A percentile compares a stretch with the other conserved stretches of the same genome.
These are phyloP conservation scores for Leishmania martiniquensis DNA, from an alignment of 208 protist genomes.

Conservation along the genomic window DNA sequence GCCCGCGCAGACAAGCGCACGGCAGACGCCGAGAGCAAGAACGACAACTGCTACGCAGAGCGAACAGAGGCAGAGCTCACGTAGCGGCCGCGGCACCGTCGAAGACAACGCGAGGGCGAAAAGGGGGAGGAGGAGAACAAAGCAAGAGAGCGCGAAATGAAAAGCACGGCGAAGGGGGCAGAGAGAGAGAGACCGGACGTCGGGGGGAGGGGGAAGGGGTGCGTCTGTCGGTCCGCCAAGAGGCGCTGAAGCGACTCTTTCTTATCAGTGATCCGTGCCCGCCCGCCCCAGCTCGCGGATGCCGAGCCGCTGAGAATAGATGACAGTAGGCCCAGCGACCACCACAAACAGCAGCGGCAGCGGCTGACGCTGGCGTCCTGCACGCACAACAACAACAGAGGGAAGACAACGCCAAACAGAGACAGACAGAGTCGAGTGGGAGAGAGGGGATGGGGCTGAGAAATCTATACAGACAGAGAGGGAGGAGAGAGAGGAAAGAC, in stretches of 20 bases:
- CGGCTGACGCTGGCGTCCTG: too few species aligned
- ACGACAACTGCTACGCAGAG: neutral
- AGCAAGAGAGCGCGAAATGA: neutral
- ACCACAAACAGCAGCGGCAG: neutral
- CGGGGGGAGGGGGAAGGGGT: neutral
- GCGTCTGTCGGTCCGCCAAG: neutral
- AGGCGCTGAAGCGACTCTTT: neutral
- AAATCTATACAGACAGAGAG: constrained; percentile 4
- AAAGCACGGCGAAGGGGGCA: neutral
- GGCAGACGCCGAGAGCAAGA: neutral
- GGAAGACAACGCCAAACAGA: too few species aligned
- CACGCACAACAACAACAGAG: too few species aligned
- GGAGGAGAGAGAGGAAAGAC: neutral
- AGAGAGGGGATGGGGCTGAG: neutral
- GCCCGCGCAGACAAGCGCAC: neutral
- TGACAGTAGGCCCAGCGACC: too few species aligned
- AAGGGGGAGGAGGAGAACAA: neutral
- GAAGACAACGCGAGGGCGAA: neutral
- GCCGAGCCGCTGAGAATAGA: neutral
- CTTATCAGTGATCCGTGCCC: neutral
- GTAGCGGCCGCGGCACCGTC: neutral
- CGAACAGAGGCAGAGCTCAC: neutral
- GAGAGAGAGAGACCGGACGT: neutral
- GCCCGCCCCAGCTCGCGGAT: neutral
- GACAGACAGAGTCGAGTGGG: too few species aligned